Evolutionary conservation across 2,329 filamentous ascomycete species (phyloP), one percentile per base, ranked within the genome.

Genomic region (Grosmannia clavigera): DNA sequence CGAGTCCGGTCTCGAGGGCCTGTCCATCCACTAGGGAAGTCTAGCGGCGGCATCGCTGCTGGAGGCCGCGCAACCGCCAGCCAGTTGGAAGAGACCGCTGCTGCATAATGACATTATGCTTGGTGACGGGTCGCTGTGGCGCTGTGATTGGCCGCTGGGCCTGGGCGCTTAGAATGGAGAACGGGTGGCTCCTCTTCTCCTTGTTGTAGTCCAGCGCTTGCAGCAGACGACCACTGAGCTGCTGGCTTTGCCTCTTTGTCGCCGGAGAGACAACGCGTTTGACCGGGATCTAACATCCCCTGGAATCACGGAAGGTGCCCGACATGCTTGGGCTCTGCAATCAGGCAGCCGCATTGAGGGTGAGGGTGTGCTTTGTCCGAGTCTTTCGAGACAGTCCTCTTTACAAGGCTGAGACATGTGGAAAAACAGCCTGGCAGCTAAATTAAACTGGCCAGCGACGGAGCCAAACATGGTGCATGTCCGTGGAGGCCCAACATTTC

Each of bases 1-100:
- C 46, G 22, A 52, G 1, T 10, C 19, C 19, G 25, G n/a, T 14
- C 55, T 51, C 58, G 54, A 60, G 61, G 58, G 61, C 55, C 12
- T 57, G 58, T 57, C 61, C 62, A 57, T 55, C 59, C 55, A 59
- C 62, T 64, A 62, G 46, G 43, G 50, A 55, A 5, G 12, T 31
- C 50, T 62, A 64, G 61, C 62, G 62, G 61, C 62, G 61, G 62
- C 62, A 61, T n/a, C 51, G 25, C 50, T 19, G 48, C 31, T 55
- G 43, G 53, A 43, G 55, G 48, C 51, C 40, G 43, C 58, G 53
- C 60, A 63, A 55, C 62, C 62, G 62, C 60, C 62, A 54, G 52
- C 40, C 43, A 22, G 40, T 29, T 35, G 22, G 54, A 53, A 16
- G 50, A 46, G 48, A 27, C 40, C 33, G 29, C 29, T 12, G 43